Evolutionary conservation across 2,329 filamentous ascomycete genomes (phyloP).

Genomic region (Beauveria bassiana): DNA sequence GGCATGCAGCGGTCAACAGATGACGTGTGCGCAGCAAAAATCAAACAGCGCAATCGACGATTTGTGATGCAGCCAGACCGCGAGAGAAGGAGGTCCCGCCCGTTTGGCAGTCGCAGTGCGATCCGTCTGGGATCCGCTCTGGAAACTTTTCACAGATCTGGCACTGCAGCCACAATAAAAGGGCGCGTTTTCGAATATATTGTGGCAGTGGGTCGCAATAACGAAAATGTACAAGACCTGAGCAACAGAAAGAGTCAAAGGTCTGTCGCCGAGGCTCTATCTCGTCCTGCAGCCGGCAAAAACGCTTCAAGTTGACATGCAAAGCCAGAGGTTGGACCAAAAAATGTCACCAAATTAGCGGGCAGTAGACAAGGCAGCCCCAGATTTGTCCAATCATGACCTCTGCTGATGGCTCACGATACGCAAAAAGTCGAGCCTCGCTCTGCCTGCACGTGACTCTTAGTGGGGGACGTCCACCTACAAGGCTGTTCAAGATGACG

Average conservation of each 20-base stretch:
- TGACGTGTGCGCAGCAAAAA: background rate
- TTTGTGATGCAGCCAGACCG: background rate
- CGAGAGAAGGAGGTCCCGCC: background rate
- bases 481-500: background rate
- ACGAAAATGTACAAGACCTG: too few species aligned
- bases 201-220: too few species aligned
- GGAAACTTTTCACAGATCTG: background rate
- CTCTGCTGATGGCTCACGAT: constrained; percentile 2
- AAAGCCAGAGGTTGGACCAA: constrained; percentile 2
- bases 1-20: background rate
- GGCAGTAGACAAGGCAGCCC: background rate
- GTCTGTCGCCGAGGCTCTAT: background rate
- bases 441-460: background rate
- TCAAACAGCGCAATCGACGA: background rate
- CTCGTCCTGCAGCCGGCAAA: background rate
- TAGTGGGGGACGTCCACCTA: constrained; percentile 2
- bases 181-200: background rate
- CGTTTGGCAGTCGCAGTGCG: background rate
- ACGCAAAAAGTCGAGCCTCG: background rate
- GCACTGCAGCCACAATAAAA: background rate
- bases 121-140: background rate
- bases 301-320: background rate
- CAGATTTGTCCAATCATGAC: background rate
- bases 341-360: background rate
- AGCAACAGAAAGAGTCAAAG: background rate